Evolutionary conservation across 768 basidiomycete genomes (phyloP).

Genomic region (Lactarius hatsudake): DNA sequence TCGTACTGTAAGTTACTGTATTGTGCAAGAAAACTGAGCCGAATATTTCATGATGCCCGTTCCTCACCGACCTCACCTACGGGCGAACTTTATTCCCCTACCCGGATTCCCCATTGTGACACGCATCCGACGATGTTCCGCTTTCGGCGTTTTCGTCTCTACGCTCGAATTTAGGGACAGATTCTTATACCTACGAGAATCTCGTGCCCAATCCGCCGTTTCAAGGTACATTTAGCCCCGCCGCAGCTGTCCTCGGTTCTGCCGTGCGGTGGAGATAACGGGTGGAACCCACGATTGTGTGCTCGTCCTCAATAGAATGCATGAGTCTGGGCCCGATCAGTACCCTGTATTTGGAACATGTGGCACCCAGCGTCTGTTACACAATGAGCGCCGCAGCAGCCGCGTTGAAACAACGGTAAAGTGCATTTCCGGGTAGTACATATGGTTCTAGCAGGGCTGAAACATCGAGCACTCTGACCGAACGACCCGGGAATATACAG

Average conservation of each 20-base stretch:
- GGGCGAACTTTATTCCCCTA: slow-evolving; percentile 5
- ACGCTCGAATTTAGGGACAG: background rate
- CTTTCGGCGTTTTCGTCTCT: background rate
- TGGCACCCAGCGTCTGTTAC: background rate
- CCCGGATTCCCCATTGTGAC: background rate
- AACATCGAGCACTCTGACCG: background rate
- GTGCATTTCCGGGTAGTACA: background rate
- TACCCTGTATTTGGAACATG: background rate
- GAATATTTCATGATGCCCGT: slow-evolving; percentile 13
- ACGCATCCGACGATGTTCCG: background rate
- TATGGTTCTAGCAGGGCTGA: background rate
- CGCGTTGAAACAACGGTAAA: background rate
- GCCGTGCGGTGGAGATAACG: slow-evolving; percentile 5
- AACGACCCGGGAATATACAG: background rate
- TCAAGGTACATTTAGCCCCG: background rate
- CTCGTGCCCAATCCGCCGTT: background rate
- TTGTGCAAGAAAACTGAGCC: slow-evolving; percentile 3
- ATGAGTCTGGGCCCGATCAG: background rate
- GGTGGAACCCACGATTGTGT: background rate
- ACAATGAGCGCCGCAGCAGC: background rate
- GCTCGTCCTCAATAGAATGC: background rate
- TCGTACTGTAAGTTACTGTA: background rate
- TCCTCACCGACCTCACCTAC: background rate
- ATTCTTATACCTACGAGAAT: background rate
- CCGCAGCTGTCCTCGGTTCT: background rate